These are phyloP conservation scores for Melanogaster broomeanus DNA, from an alignment of 768 basidiomycete species.

Conservation along the genomic window DNA sequence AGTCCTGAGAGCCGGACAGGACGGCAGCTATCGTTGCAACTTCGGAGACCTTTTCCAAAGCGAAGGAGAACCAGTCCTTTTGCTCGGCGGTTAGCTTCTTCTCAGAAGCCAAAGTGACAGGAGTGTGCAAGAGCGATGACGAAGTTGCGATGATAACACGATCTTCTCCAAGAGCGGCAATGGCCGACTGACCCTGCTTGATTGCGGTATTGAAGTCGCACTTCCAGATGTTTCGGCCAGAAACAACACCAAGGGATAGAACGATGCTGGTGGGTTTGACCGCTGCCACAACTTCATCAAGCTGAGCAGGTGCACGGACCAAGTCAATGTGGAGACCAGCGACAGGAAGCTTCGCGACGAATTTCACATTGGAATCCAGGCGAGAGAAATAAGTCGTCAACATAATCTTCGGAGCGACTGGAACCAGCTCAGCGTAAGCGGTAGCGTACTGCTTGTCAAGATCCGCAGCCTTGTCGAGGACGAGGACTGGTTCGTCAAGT, in stretches of 20 bases:
- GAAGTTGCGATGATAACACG: conserved; percentile 95
- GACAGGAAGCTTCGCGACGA: conserved; percentile 88
- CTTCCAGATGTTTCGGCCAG: conserved; percentile 99
- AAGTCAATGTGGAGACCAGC: conserved; percentile 96
- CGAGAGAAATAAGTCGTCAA: conserved; percentile 97
- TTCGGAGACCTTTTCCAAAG: conserved; percentile 92
- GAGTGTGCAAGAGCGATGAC: conserved; percentile 97
- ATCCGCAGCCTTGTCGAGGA: conserved; percentile 78
- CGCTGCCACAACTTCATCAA: conserved; percentile 78
- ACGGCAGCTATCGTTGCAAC: conserved; percentile 85
- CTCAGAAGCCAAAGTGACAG: conserved; percentile 93
- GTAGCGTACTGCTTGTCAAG: conserved; percentile 79
- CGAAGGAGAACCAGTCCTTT: conserved; percentile 99
- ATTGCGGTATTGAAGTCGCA: conserved; percentile 85
- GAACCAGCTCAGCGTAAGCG: conserved; percentile 79
- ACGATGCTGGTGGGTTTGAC: conserved; percentile 79
- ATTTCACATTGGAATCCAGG: conserved; percentile 88
- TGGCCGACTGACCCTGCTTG: conserved; percentile 80
- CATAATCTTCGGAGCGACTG: conserved; percentile 88
- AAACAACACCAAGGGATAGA: conserved; percentile 93
- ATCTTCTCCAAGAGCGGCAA: conserved; percentile 78
- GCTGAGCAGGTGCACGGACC: conserved; percentile 88
- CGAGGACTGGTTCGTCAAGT: conserved; percentile 95
- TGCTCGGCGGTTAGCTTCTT: conserved; percentile 85
- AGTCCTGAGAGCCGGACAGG: conserved; percentile 82